Evolutionary conservation across 139 green algal genomes (phyloP).

Genomic region (Coelastrella sp.): DNA sequence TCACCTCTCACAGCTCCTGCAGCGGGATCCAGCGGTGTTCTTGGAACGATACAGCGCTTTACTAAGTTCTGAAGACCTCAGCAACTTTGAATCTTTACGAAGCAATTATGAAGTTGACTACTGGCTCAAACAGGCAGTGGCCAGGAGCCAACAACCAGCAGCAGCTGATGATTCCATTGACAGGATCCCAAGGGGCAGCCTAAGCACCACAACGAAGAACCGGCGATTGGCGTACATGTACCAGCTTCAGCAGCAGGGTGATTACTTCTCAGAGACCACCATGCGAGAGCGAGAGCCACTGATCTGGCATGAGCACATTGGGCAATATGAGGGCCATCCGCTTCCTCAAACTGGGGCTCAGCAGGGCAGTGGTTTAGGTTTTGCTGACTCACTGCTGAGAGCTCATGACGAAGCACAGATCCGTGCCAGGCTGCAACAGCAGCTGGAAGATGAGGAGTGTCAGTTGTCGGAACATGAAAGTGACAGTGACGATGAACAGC

Average conservation of each 20-base stretch:
- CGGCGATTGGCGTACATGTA: conserved; percentile 77
- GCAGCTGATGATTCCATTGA: neutral
- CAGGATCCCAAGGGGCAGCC: neutral
- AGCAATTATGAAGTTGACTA: conserved; percentile 61
- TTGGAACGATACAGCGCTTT: conserved; percentile 52
- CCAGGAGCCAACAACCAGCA: conserved; percentile 37
- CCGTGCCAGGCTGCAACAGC: neutral
- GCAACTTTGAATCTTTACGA: conserved; percentile 56
- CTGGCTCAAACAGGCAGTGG: conserved; percentile 52
- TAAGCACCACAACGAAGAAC: conserved; percentile 59
- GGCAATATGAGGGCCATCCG: conserved; percentile 29
- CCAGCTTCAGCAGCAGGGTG: conserved; percentile 54
- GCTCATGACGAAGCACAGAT: conserved; percentile 30
- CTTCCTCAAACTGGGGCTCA: neutral
- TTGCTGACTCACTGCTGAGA: neutral
- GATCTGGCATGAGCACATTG: conserved; percentile 80
- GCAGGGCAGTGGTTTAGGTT: neutral
- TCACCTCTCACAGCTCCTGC: neutral
- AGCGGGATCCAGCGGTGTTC: conserved; percentile 12
- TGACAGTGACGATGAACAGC: conserved; percentile 15
- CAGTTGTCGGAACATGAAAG: conserved; percentile 24
- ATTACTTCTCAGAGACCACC: conserved; percentile 77
- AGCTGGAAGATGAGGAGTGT: conserved; percentile 38
- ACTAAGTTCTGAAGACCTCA: conserved; percentile 51
- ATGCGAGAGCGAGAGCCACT: conserved; percentile 76